Base-by-base conservation (phyloP, 768 basidiomycete genomes). In the Trametes elegans region DNA sequence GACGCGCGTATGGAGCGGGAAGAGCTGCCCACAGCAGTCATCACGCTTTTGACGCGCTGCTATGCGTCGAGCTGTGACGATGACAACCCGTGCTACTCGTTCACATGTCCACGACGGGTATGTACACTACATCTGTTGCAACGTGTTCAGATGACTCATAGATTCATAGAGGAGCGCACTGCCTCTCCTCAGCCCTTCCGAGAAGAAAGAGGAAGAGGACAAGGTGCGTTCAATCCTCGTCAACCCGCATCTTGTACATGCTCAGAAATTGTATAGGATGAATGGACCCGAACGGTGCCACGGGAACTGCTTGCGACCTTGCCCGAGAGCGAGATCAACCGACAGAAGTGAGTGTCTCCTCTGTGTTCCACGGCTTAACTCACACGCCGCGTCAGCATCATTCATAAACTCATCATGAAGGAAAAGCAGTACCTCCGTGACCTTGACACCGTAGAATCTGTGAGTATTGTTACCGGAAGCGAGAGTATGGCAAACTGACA, bases 371-470 rank as follows among this genome's bases (percentile, higher is more conserved):
- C 11, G 21, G 7, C 41, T 49, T 58, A 14, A 58, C 39, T 42
- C 26, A 60, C 16, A 21, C 14, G 18, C 26, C 31, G 21, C 42
- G 29, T 18, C 57, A 81, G 81, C 38, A 79, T 86, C 64, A 95
- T 99, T 52, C 86, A 89, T 66, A 93, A 92, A 65, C 80, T 95
- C 32, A 90, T 98, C 60, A 79, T 79, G 59, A 87, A 91, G 62
- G 96, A 98, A 67, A 85, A 92, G 60, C 88, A 93, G 64, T 97
- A 95, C 66, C 73, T 93, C 38, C 84, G 86, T 51, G 96, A 99
- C 65, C 78, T 99, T 7, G 87, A 92, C 55, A 77, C 85, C 2
- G 81, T 97, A 39, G 91, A 96, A 66, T 75, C 79, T 14, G 84
- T 88, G 36, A 76, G 75, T 62, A 5, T 6, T 7, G 13, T n/a